Percentiles rank a stretch among this genome's conserved stretches.
These are phyloP conservation scores for Thielaviopsis punctulata DNA, from an alignment of 2,329 filamentous ascomycete species.

Conservation along the genomic window DNA sequence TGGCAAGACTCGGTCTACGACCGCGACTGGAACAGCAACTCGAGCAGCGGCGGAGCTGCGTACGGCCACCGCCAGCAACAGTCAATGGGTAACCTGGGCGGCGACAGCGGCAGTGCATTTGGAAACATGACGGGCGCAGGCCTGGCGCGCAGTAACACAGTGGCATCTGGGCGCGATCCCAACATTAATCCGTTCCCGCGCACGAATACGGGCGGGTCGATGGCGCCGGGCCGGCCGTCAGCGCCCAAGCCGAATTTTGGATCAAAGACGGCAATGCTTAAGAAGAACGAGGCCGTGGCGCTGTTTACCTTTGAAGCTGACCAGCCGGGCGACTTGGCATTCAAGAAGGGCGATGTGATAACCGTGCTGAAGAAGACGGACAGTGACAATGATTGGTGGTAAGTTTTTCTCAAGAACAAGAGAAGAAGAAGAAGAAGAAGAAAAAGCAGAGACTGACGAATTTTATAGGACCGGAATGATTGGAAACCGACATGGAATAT, in stretches of 20 bases:
- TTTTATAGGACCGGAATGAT: slow-evolving; percentile 66
- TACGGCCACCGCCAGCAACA: not conserved
- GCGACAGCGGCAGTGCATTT: not conserved
- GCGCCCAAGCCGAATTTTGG: slow-evolving; percentile 80
- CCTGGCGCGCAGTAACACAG: slow-evolving; percentile 34
- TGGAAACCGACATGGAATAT: slow-evolving; percentile 73
- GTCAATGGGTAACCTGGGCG: not conserved
- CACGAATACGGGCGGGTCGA: slow-evolving; percentile 6
- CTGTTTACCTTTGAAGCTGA: slow-evolving; percentile 90
- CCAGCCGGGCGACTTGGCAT: slow-evolving; percentile 78
- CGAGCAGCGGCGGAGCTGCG: not conserved
- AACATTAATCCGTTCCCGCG: slow-evolving; percentile 8
- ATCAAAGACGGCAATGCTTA: slow-evolving; percentile 36
- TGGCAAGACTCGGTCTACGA: slow-evolving; percentile 68
- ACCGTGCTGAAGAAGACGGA: slow-evolving; percentile 90
- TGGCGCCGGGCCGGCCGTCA: slow-evolving; percentile 49
- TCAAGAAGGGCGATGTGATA: slow-evolving; percentile 95
- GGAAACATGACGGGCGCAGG: slow-evolving; percentile 12
- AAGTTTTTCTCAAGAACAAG: no score
- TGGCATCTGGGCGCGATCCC: slow-evolving; percentile 19
- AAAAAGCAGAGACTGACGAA: not conserved
- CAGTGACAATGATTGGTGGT: slow-evolving; percentile 91
- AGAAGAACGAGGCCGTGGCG: slow-evolving; percentile 70
- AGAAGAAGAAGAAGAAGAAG: no score
- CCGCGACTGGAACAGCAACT: slow-evolving; percentile 12